phyloP scores from a whole-genome alignment of 495 filamentous ascomycete species.

The Aspergillus bertholletiae region DNA sequence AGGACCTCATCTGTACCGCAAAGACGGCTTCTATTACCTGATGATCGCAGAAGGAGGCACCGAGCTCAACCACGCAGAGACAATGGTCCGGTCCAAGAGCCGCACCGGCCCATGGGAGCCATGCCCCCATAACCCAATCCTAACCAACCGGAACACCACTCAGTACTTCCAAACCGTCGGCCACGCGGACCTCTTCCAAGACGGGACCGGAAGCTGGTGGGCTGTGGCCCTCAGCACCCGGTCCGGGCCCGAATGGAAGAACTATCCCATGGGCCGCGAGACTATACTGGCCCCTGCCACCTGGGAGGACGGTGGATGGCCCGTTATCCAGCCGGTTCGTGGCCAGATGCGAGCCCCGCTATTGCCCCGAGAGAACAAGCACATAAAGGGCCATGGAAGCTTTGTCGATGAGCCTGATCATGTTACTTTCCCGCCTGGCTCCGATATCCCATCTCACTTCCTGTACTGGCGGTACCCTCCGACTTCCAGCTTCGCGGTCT shows the following conservation, averaged over 20 bases:
- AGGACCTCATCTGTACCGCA: slow-evolving; percentile 59
- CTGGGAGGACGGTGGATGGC: slow-evolving; percentile 40
- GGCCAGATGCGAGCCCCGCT: slow-evolving; percentile 9
- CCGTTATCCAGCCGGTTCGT: slow-evolving; percentile 24
- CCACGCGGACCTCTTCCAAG: slow-evolving; percentile 40
- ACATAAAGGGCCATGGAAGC: not conserved
- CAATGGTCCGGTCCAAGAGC: slow-evolving; percentile 49
- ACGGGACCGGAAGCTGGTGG: slow-evolving; percentile 52
- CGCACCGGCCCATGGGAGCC: slow-evolving; percentile 53
- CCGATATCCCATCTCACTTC: slow-evolving; percentile 8
- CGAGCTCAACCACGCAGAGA: slow-evolving; percentile 47
- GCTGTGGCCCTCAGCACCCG: slow-evolving; percentile 47
- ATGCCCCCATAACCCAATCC: slow-evolving; percentile 48
- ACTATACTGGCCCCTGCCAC: slow-evolving; percentile 50
- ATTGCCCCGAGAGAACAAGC: not conserved
- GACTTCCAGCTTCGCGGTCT: not conserved
- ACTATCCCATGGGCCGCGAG: slow-evolving; percentile 60
- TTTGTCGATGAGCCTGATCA: slow-evolving; percentile 5
- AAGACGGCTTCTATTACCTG: slow-evolving; percentile 62
- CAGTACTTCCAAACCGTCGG: slow-evolving; percentile 36
- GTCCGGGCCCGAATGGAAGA: slow-evolving; percentile 17
- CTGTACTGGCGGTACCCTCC: slow-evolving; percentile 13
- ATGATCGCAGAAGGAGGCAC: slow-evolving; percentile 62
- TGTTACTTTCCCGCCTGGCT: slow-evolving; percentile 6
- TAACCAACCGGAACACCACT: slow-evolving; percentile 48